Evolutionary conservation across 176 grass and related monocot species (phyloP), one percentile per base, ranked within the genome.

Genomic region (Aegilops sharonensis): DNA sequence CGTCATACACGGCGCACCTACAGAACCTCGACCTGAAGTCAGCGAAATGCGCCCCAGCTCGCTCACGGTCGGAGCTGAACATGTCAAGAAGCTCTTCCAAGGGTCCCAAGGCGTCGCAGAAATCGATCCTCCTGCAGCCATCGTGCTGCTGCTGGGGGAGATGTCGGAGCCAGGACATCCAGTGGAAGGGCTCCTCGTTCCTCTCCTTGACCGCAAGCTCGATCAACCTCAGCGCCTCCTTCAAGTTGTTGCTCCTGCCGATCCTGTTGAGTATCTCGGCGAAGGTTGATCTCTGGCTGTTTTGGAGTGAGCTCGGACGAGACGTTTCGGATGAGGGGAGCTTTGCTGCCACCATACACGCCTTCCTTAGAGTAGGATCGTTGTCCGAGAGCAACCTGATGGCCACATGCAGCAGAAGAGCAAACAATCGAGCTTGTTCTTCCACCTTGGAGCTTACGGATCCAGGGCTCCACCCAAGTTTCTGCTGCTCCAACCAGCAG

Each of bases 91-190:
- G 81, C 71, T 90, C 81, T 63, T 90, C 83, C 30, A 89, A 45
- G 3, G 69, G 66, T 4, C 30, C 76, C 9, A 92, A 31, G 18
- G 84, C 64, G 75, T 93, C 80, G 77, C 67, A 84, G 84, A 85
- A 93, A 13, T 92, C 85, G 8, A 94, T 91, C 70, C 43, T 91
- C 54, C 54, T 82, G 78, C 18, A 11, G 36, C 81, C 81, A 3
- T 75, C 11, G 23, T 89, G 90, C 15, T 42, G 87, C 11, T 64
- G 25, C 31, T 81, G 89, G 6, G 59, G 85, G 73, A 99, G 84
- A 75, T 96, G 92, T 0, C 64, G 82, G 8, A 96, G 87, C 94
- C 97, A 99, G 56, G 71, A 84, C 90, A 99, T 94, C 94, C 92
- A 96, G 29, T 88, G 88, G 60, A 98, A 88, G 12, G 87, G 27